Evolutionary conservation across 2,329 filamentous ascomycete species (phyloP), one percentile per base, ranked within the genome.

Genomic region (Metarhizium album): DNA sequence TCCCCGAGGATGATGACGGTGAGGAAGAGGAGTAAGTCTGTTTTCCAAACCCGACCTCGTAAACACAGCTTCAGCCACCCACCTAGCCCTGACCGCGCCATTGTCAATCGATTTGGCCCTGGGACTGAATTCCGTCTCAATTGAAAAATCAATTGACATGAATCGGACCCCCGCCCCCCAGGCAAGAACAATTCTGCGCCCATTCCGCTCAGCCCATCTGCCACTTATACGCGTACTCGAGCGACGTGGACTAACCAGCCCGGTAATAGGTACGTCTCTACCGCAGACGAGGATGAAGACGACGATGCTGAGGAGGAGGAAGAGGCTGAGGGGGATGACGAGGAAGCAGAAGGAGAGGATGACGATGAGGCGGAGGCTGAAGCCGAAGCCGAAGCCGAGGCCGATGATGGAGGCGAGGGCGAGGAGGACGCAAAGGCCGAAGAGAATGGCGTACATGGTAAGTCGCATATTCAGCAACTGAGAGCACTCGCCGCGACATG

Each of bases 21-120:
- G 72, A 74, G 60, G 74, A 77, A 62, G 73, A 77, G 62, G 75
- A 77, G 75, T 78, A 71, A 71, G 74, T 62, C 22, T 43, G 40
- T 22, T 45, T n/a, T 40, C 22, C 40, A 8, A 24, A 43, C 6
- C 40, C 40, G 18, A 40, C 2, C n/a, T 11, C 37, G 3, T 5
- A 9, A 4, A n/a, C 18, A 2, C n/a, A 40, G n/a, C 4, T 18
- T 20, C 16, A 20, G 18, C 37, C 37, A 40, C 16, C 37, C 13
- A 14, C 35, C 18, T n/a, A 35, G 33, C 33, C 4, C 11, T 3
- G 37, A 20, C 7, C 7, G 37, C 18, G 18, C 37, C 37, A 40
- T 16, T 37, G 35, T 14, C 35, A 37, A 29, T 37, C 35, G 5
- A 37, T 8, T 40, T 11, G 4, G 37, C 37, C 37, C 18, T 40